Evolutionary conservation across 805 yeast species (phyloP), one percentile per base, ranked within the genome.

Genomic region (Ogataea nonfermentans): DNA sequence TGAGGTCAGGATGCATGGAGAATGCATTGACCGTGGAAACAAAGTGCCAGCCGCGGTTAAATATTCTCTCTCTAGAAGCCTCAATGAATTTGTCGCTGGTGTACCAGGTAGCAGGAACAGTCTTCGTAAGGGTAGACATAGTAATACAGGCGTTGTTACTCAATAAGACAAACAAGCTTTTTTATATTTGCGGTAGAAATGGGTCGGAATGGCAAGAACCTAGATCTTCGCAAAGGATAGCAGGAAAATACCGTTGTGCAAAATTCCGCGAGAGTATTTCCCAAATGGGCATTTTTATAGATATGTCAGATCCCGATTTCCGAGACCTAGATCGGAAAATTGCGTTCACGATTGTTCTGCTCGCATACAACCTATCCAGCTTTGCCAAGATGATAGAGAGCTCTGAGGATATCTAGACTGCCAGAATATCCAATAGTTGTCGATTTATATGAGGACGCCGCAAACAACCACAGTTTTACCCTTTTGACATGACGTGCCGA

Each of bases 31-130:
- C 37, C 8, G 49, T 36, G 13, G 48, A 27, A 7, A 55, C 43
- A 33, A 56, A 57, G 35, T 53, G 58, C 63, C 63, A 59, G 14
- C 61, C 62, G 22, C 53, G 48, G 41, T 55, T 48, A 28, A 49
- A 57, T 24, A 57, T 46, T 24, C 49, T 41, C 11, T 48, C 46
- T 29, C 38, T 46, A 7, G 56, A 51, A 14, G 46, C 38, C 17
- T 49, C 44, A 5, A 57, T 24, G 19, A 57, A 48, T 12, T 32
- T 40, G 32, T 57, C 61, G 33, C 57, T 52, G 32, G 60, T 53
- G 46, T 55, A 56, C 57, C 59, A 54, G 13, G 49, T 42, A 11
- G 52, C 46, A 27, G 60, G 60, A 11, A 55, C 49, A 2, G 60
- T 55, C 25, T 34, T 36, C n/a, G 39, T 29, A 19, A 29, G 19